Percentiles rank a stretch among this genome's conserved stretches.
phyloP scores from a whole-genome alignment of 2,329 filamentous ascomycete genomes.

The Calonectria multiphialidica region DNA sequence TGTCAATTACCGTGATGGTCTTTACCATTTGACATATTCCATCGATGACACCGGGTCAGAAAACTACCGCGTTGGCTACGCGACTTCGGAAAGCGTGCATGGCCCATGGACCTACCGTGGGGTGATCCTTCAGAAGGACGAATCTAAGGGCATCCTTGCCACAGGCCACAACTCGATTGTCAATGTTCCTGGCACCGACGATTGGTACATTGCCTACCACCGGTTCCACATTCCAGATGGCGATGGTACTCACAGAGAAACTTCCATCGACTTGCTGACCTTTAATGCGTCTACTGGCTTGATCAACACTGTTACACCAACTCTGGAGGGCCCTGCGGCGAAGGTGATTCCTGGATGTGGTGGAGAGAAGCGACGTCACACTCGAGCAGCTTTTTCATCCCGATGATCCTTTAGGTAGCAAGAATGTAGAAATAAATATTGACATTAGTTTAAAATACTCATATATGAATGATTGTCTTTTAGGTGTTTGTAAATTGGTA shows the following conservation, averaged over 20 bases:
- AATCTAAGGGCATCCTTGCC: slow-evolving; percentile 54
- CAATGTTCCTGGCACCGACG: slow-evolving; percentile 59
- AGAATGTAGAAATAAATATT: no score
- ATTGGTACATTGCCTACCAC: slow-evolving; percentile 64
- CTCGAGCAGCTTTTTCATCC: background rate
- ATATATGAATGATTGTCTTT: no score
- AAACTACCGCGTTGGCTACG: slow-evolving; percentile 61
- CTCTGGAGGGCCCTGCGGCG: slow-evolving; percentile 26
- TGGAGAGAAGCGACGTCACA: background rate
- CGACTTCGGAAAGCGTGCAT: slow-evolving; percentile 50
- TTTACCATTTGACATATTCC: slow-evolving; percentile 62
- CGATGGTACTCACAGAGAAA: slow-evolving; percentile 57
- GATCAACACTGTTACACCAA: slow-evolving; percentile 50
- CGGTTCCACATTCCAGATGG: slow-evolving; percentile 60
- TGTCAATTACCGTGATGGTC: slow-evolving; percentile 56
- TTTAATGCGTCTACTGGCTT: slow-evolving; percentile 53
- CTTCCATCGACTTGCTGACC: slow-evolving; percentile 54
- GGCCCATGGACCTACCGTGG: slow-evolving; percentile 61
- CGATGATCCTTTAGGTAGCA: background rate
- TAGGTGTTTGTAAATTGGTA: no score
- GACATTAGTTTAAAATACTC: no score
- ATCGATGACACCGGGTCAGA: slow-evolving; percentile 60
- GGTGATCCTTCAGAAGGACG: slow-evolving; percentile 57
- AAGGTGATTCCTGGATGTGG: slow-evolving; percentile 20
- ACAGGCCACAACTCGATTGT: slow-evolving; percentile 60